These are phyloP conservation scores for Sophora flavescens DNA, from an alignment of 306 rosid genomes.

Conservation along the genomic window DNA sequence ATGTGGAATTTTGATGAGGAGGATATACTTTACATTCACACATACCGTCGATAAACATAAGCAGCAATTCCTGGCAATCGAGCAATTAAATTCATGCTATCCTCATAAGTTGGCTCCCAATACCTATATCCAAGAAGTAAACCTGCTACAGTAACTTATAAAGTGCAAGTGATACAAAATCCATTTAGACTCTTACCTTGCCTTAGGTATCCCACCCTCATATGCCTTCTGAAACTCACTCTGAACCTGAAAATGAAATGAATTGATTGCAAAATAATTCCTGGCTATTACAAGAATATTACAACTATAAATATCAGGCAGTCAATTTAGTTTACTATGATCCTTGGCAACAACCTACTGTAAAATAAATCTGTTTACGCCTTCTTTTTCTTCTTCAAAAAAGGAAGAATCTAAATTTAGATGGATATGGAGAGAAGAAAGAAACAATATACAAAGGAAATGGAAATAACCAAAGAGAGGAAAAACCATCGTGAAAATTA, in stretches of 20 bases:
- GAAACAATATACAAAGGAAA: conserved; percentile 9
- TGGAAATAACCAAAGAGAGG: neutral
- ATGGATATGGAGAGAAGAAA: conserved; percentile 25
- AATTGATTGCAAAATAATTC: conserved; percentile 35
- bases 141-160: conserved; percentile 43
- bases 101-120: conserved; percentile 99
- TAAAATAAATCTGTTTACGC: neutral
- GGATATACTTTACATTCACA: conserved; percentile 41
- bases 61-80: conserved; percentile 90
- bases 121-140: conserved; percentile 62
- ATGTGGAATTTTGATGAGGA: conserved; percentile 34
- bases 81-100: conserved; percentile 89
- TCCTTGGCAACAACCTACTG: conserved; percentile 20
- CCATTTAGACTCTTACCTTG: conserved; percentile 61
- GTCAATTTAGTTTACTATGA: conserved; percentile 11
- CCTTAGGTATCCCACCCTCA: conserved; percentile 78
- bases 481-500: neutral
- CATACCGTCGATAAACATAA: conserved; percentile 86
- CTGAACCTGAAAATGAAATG: conserved; percentile 71
- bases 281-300: conserved; percentile 14
- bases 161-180: conserved; percentile 30
- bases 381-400: conserved; percentile 18
- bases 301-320: conserved; percentile 21
- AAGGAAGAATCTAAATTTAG: neutral
- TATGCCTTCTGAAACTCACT: conserved; percentile 96